Conservation (phyloP, 495 filamentous ascomycete species). For the Aspergillus mulundensis region DNA sequence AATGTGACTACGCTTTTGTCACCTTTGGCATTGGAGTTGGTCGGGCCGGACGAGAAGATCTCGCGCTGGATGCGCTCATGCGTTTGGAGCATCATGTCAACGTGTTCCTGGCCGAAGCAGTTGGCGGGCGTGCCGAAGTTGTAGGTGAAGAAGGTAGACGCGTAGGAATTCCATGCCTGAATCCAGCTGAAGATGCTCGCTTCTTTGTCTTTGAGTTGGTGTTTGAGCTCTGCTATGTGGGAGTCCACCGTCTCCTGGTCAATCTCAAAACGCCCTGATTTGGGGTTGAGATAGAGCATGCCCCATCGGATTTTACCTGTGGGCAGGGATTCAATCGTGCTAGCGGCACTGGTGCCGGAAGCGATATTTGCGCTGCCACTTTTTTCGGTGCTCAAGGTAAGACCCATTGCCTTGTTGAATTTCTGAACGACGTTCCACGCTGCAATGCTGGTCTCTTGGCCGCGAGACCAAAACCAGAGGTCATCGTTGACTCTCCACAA, state of each 20-base stretch:
- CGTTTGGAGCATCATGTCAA: conserved; percentile 13
- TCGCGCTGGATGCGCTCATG: conserved; percentile 15
- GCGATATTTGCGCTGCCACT: conserved; percentile 5
- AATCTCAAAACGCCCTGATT: conserved; percentile 15
- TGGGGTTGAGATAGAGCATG: conserved; percentile 14
- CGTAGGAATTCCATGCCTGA: conserved; percentile 15
- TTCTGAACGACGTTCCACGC: conserved; percentile 9
- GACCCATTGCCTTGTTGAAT: conserved; percentile 13
- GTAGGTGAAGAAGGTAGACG: conserved; percentile 14
- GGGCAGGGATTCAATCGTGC: conserved; percentile 1
- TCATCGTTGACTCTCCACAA: conserved; percentile 17
- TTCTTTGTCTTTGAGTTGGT: conserved; percentile 5
- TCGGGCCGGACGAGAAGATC: background rate
- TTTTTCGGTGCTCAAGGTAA: background rate
- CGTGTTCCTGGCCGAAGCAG: conserved; percentile 14
- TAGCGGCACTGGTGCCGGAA: background rate
- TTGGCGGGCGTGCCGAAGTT: conserved; percentile 16
- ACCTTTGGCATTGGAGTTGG: background rate
- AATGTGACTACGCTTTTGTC: conserved; percentile 12
- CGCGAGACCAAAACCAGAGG: conserved; percentile 15
- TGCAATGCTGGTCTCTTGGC: conserved; percentile 2
- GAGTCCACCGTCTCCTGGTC: conserved; percentile 14
- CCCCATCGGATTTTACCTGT: conserved; percentile 13
- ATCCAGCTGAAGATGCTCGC: conserved; percentile 16
- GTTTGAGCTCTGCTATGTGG: conserved; percentile 6